Conservation (phyloP, 345 rosid genomes). For the Moringa oleifera region DNA sequence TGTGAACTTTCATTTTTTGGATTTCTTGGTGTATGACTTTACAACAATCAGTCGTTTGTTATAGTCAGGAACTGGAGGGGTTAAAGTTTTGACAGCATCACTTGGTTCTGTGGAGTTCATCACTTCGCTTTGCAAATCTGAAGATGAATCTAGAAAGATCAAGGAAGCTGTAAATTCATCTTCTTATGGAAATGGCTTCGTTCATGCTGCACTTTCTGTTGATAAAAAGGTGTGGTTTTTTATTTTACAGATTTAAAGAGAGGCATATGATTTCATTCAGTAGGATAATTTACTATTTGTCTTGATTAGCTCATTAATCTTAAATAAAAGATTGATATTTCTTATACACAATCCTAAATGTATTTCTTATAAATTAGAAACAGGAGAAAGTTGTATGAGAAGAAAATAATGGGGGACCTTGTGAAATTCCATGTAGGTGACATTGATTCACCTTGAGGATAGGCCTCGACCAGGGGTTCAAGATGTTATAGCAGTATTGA, state of each 20-base stretch:
- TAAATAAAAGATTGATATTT: neutral
- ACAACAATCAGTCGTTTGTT: constrained; percentile 23
- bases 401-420: neutral
- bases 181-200: constrained; percentile 70
- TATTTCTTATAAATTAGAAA: constrained; percentile 7
- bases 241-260: neutral
- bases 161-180: constrained; percentile 79
- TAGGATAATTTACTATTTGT: neutral
- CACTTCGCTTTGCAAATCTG: constrained; percentile 69
- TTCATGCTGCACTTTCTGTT: constrained; percentile 94
- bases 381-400: neutral
- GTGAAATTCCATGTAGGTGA: constrained; percentile 42
- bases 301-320: neutral
- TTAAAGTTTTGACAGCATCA: constrained; percentile 61
- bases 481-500: constrained; percentile 62
- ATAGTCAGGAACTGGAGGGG: constrained; percentile 56
- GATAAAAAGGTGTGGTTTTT: constrained; percentile 61
- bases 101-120: constrained; percentile 95
- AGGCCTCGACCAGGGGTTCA: constrained; percentile 81
- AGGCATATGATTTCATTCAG: neutral
- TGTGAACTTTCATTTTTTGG: too few relatives aligned
- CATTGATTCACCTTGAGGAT: constrained; percentile 96
- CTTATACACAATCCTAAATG: neutral
- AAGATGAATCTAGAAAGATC: constrained; percentile 66
- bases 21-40: neutral